Evolutionary conservation across 805 yeast genomes (phyloP), one percentile per base, ranked within the genome.

Genomic region (Ogataea henricii): DNA sequence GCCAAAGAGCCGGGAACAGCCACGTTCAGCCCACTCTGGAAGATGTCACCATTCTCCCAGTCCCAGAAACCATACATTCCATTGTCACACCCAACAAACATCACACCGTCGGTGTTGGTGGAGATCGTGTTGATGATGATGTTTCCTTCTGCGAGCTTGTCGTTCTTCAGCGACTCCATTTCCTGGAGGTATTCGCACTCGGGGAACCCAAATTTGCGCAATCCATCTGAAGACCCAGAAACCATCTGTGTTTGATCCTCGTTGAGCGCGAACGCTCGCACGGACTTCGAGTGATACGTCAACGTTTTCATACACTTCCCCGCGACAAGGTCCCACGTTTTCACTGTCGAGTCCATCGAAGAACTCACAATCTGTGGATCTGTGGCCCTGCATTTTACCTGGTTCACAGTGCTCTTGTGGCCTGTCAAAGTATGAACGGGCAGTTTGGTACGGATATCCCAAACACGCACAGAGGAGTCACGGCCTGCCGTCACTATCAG

Each of bases 321-420:
- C 17, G 90, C 89, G 3, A 86, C 79, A 23, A 89, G 62, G 65
- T 94, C 98, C 96, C 97, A 94, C n/a, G 91, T 69, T 50, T 90
- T 71, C 3, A 94, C 78, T 0, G 97, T 89, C 0, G 86, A 75
- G 65, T 94, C 99, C 77, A 82, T 83, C 0, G 96, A 86, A 17
- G 89, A 81, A 18, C 96, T 78, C 6, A 92, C 69, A 2, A 94
- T 72, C 64, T 94, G 98, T 1, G 98, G 98, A 51, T 89, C 95
- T 1, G 80, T 80, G 0, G 80, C 73, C 43, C 86, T 83, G 47
- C 89, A 74, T 30, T 71, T 72, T 1, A 94, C 85, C 42, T 83
- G 73, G 46, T 85, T 84, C 4, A 94, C 79, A 13, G 94, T 85
- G 34, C 80, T 77, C 52, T 81, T 77, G 66, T 94, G 99, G 0